Evolutionary conservation across 768 basidiomycete genomes (phyloP).

Genomic region (Xerocomellus dryophilus): DNA sequence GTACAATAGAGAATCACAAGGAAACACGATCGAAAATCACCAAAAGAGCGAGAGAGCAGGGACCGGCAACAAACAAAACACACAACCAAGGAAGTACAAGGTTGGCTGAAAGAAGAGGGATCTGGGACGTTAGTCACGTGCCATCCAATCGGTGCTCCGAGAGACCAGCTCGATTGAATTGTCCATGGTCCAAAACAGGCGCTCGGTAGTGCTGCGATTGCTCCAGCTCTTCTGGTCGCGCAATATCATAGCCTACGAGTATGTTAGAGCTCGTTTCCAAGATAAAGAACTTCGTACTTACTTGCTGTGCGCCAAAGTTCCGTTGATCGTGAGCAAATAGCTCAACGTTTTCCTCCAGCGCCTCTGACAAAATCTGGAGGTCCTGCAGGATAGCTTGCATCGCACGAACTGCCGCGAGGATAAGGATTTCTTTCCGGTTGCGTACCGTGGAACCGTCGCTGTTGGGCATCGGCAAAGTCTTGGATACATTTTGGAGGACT

Average conservation of each 20-base stretch:
- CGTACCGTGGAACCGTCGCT: constrained; percentile 47
- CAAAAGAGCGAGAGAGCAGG: constrained; percentile 6
- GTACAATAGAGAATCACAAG: constrained; percentile 18
- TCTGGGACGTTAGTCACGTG: constrained; percentile 49
- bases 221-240: constrained; percentile 97
- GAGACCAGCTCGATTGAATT: constrained; percentile 84
- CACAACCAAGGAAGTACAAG: constrained; percentile 2
- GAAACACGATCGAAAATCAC: constrained; percentile 5
- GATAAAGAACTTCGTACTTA: constrained; percentile 31
- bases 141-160: constrained; percentile 83
- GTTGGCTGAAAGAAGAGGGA: neutral
- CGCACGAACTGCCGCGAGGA: constrained; percentile 68
- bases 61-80: constrained; percentile 7
- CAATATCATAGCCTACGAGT: constrained; percentile 83
- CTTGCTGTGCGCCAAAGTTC: constrained; percentile 97
- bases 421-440: constrained; percentile 77
- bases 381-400: constrained; percentile 86
- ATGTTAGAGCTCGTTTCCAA: constrained; percentile 1
- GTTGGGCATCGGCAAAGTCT: constrained; percentile 61
- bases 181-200: constrained; percentile 90
- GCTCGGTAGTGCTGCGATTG: constrained; percentile 84
- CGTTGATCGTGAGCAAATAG: constrained; percentile 91
- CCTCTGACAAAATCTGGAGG: constrained; percentile 81
- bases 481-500: constrained; percentile 80
- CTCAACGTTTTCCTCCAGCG: constrained; percentile 86